Conservation (phyloP, 2,329 filamentous ascomycete genomes). For the Trichophyton equinum region DNA sequence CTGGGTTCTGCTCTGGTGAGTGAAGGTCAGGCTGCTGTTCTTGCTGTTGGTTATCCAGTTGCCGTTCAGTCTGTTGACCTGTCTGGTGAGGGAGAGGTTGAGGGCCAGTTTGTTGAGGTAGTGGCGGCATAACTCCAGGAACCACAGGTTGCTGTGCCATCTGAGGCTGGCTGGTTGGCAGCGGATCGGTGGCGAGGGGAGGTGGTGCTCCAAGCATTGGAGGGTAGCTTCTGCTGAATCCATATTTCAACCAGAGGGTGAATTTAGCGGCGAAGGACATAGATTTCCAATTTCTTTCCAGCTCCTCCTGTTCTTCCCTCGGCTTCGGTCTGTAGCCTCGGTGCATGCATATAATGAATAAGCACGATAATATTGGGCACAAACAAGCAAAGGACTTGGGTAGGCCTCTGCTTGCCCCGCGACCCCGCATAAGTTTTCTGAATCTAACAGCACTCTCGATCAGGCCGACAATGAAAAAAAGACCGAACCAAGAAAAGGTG, state of each 20-base stretch:
- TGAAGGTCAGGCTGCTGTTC: not conserved
- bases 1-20: not conserved
- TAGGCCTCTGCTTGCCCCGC: not conserved
- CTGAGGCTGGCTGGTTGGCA: not conserved
- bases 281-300: slow-evolving; percentile 3
- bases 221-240: slow-evolving; percentile 2
- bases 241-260: slow-evolving; percentile 1
- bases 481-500: not conserved
- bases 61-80: not conserved
- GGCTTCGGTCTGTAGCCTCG: not conserved
- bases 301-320: not conserved
- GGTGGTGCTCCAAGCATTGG: not conserved
- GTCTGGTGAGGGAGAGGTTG: not conserved
- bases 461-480: not conserved
- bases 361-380: not conserved
- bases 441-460: not conserved
- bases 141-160: not conserved
- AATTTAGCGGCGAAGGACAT: slow-evolving; percentile 1
- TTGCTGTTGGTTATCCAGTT: not conserved
- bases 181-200: not conserved
- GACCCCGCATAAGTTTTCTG: not conserved
- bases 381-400: not conserved
- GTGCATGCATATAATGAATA: slow-evolving; percentile 1
- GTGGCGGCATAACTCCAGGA: not conserved
- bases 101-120: not conserved